These are phyloP conservation scores for Hypoxylon sp. DNA, from an alignment of 2,329 filamentous ascomycete genomes.

Conservation along the genomic window DNA sequence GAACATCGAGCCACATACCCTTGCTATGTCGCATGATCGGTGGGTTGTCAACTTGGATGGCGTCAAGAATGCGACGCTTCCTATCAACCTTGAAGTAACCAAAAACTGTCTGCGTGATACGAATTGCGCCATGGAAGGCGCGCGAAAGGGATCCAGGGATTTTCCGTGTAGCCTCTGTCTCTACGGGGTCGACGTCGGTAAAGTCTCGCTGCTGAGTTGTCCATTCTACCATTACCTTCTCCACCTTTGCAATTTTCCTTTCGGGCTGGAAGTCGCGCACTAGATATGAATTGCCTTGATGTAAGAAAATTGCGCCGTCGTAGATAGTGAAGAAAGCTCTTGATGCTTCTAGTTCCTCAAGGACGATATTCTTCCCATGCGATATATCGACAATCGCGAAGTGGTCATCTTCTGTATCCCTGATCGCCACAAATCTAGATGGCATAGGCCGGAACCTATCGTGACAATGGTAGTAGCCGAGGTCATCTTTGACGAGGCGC, in stretches of 20 bases:
- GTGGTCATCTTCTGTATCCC: conserved; percentile 87
- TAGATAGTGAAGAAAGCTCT: conserved; percentile 97
- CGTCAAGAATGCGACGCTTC: conserved; percentile 84
- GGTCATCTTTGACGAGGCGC: conserved; percentile 74
- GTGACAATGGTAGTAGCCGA: conserved; percentile 90
- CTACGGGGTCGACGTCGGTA: conserved; percentile 91
- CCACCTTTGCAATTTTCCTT: conserved; percentile 83
- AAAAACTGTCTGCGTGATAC: conserved; percentile 88
- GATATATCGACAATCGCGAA: conserved; percentile 94
- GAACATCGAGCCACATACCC: conserved; percentile 96
- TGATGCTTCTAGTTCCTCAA: conserved; percentile 95
- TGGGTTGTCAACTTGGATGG: conserved; percentile 91
- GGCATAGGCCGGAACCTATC: conserved; percentile 87
- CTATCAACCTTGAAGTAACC: conserved; percentile 98
- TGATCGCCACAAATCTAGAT: conserved; percentile 83
- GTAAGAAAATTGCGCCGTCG: conserved; percentile 94
- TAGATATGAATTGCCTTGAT: conserved; percentile 93
- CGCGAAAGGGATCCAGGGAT: conserved; percentile 70
- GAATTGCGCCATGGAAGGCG: conserved; percentile 87
- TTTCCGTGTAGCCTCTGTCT: conserved; percentile 85
- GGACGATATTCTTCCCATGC: conserved; percentile 79
- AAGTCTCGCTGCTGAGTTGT: conserved; percentile 92
- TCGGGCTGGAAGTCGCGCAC: conserved; percentile 89
- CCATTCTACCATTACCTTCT: conserved; percentile 92
- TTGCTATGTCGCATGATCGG: conserved; percentile 85